Evolutionary conservation across 768 basidiomycete genomes (phyloP), one percentile per base, ranked within the genome.

Genomic region (Trichaptum fuscoviolaceum): DNA sequence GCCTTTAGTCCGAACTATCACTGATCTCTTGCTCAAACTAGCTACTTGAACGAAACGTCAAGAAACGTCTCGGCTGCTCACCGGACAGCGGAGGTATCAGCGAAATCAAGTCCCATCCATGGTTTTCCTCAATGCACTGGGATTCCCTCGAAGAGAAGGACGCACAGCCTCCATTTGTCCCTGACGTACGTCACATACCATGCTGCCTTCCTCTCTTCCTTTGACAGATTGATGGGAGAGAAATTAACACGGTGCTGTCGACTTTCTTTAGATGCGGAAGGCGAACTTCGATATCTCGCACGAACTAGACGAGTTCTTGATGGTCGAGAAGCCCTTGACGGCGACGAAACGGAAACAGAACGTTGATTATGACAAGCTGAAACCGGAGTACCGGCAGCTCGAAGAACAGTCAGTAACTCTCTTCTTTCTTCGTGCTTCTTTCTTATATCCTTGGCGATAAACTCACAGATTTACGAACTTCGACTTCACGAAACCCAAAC

Each of bases 201-300:
- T 70, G 23, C 23, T 65, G n/a, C n/a, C n/a, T n/a, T n/a, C n/a
- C 42, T 52, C 42, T n/a, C 10, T n/a, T 18, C 52, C 25, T 23
- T 30, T 25, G 26, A 61, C 60, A 52, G 42, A 52, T 52, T n/a
- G 79, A 81, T 66, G 70, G 71, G 34, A 83, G 69, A 83, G 69
- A 25, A 25, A 64, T 64, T 58, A 15, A 25, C n/a, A n/a, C 20
- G 34, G 8, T 63, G 36, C 63, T 52, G 42, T 52, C 59, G 15
- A 36, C 36, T 23, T 24, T 58, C 57, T 67, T 27, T 73, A 99
- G 96, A 87, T 91, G 77, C 95, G 96, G 75, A 90, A 90, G 77
- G 93, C 95, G n/a, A 99, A 99, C 76, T 99, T 99, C 76, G 96
- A 99, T 74, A 90, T 97, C 42, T 88, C 94, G 36, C 95, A 99